A percentile compares a stretch with the other conserved stretches of the same genome.
Evolutionary conservation across 495 filamentous ascomycete species (phyloP).

Genomic region (Xylaria flabelliformis): DNA sequence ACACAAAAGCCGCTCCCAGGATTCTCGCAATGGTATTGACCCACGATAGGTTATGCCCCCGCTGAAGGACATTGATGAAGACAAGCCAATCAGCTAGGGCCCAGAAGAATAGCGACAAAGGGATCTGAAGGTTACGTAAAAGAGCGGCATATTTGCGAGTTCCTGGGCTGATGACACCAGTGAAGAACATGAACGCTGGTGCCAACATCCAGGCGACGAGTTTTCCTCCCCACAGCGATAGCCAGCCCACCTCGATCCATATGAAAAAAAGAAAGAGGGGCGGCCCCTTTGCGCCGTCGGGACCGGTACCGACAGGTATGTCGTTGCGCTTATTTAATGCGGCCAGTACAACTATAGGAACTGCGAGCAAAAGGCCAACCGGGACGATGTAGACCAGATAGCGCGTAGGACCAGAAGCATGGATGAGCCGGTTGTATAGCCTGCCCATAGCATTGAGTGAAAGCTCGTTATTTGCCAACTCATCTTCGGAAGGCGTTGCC

Average conservation of each 20-base stretch:
- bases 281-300: conserved; percentile 59
- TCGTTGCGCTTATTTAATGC: conserved; percentile 50
- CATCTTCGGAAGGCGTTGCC: conserved; percentile 57
- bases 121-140: conserved; percentile 78
- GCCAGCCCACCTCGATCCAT: conserved; percentile 93
- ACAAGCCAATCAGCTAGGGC: conserved; percentile 77
- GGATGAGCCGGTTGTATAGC: conserved; percentile 82
- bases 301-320: conserved; percentile 44
- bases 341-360: conserved; percentile 80
- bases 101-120: conserved; percentile 89
- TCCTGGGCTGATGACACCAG: conserved; percentile 87
- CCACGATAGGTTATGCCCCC: conserved; percentile 42
- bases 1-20: conserved; percentile 77
- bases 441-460: conserved; percentile 82
- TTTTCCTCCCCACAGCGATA: conserved; percentile 87
- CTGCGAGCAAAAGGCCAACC: conserved; percentile 72
- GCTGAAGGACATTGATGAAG: conserved; percentile 69
- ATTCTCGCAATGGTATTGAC: conserved; percentile 67
- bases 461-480: conserved; percentile 60
- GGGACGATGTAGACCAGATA: conserved; percentile 91
- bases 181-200: conserved; percentile 80
- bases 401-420: conserved; percentile 83
- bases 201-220: conserved; percentile 81
- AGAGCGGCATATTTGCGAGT: conserved; percentile 92
- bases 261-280: conserved; percentile 77